Evolutionary conservation across 2,329 filamentous ascomycete species (phyloP).

Genomic region (Ramularia endophylla): DNA sequence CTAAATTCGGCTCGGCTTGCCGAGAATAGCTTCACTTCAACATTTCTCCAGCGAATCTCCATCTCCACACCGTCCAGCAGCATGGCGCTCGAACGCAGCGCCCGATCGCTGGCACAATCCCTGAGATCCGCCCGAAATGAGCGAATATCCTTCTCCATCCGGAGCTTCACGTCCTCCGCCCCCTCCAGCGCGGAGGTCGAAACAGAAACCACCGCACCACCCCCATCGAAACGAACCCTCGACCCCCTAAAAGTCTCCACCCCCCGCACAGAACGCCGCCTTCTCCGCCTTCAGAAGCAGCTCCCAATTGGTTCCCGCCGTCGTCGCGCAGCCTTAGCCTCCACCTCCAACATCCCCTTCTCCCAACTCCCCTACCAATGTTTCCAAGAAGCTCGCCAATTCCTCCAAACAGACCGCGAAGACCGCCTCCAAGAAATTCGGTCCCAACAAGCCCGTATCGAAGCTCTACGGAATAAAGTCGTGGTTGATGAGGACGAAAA

Average conservation of each 20-base stretch:
- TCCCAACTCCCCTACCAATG: slow-evolving; percentile 94
- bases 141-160: slow-evolving; percentile 29
- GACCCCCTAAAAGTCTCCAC: slow-evolving; percentile 21
- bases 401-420: slow-evolving; percentile 71
- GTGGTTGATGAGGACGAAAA: slow-evolving; percentile 23
- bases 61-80: background rate
- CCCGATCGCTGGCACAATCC: slow-evolving; percentile 29
- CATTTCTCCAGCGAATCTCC: too few relatives aligned
- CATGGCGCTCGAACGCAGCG: slow-evolving; percentile 31
- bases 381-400: slow-evolving; percentile 89
- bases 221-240: slow-evolving; percentile 5
- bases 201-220: slow-evolving; percentile 13
- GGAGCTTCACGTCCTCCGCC: slow-evolving; percentile 46
- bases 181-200: slow-evolving; percentile 40
- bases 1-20: too few relatives aligned
- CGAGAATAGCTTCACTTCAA: too few relatives aligned
- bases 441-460: slow-evolving; percentile 62
- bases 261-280: slow-evolving; percentile 49
- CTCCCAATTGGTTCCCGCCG: slow-evolving; percentile 77
- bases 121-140: slow-evolving; percentile 24
- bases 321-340: slow-evolving; percentile 51
- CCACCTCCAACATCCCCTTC: slow-evolving; percentile 66
- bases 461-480: slow-evolving; percentile 53
- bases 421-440: slow-evolving; percentile 73
- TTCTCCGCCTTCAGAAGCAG: slow-evolving; percentile 55